Base-by-base conservation (phyloP, 345 rosid genomes). In the Gossypium bickii region DNA sequence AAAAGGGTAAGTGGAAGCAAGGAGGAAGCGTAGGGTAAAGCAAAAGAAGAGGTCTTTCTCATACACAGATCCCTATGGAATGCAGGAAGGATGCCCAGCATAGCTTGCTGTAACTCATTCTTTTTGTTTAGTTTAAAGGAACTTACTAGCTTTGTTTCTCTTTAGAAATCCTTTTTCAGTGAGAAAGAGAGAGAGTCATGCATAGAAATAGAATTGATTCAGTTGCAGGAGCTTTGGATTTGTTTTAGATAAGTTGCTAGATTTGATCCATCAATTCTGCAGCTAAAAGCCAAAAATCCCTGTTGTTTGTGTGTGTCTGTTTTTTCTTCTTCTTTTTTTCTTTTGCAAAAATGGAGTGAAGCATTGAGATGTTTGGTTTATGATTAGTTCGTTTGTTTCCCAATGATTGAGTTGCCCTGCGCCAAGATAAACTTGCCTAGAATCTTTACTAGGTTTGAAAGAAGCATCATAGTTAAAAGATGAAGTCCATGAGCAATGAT, bases 61-160 rank as follows among this genome's bases (percentile, higher is more conserved):
- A 86, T 66, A 78, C 97, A 83, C 98, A 87, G 98, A 94, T 94
- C 98, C 98, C 97, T 72, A 94, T 83, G 90, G 85, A 81, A 85
- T 92, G 92, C 92, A 82, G 85, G 84, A 80, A 82, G 74, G 82
- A 85, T 89, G 79, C 88, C 87, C 85, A 74, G 86, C 92, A 83
- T 84, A 81, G 82, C 89, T 80, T 79, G 83, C 85, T 85, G 83
- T 74, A 86, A 75, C 80, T 85, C 87, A 80, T 88, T 89, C 90
- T 76, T 87, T 88, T 85, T 86, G 86, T 90, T 81, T 90, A 83
- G 86, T 85, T 85, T 86, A 90, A 90, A 86, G 92, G 85, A 80
- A 77, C 82, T 71, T 73, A 34, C 41, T 34, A 34, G 87, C 85
- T 84, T 87, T 86, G 71, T 82, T 67, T 83, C 83, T 81, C 86